phyloP scores from a whole-genome alignment of 768 basidiomycete genomes.

The Candolleomyces aberdarensis region DNA sequence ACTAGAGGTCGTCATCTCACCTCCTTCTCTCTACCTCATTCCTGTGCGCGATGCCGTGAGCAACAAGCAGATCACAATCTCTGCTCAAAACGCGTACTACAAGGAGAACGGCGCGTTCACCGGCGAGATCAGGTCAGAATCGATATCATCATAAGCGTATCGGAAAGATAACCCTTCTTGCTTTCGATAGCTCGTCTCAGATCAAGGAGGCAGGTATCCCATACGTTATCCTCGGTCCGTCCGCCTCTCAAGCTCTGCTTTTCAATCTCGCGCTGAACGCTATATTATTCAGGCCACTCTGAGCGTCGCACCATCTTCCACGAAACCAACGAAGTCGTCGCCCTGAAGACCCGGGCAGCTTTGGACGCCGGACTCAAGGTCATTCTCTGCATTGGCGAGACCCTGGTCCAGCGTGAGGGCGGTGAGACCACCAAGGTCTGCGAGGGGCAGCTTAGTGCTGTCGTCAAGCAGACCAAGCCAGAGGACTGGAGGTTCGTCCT shows the following conservation, averaged over 20 bases:
- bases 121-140: constrained; percentile 85
- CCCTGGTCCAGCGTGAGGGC: constrained; percentile 81
- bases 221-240: constrained; percentile 86
- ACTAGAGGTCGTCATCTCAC: constrained; percentile 90
- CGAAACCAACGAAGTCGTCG: constrained; percentile 81
- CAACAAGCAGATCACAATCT: constrained; percentile 67
- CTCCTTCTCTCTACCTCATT: constrained; percentile 86
- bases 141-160: neutral
- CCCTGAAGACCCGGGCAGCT: constrained; percentile 83
- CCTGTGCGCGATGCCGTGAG: constrained; percentile 56
- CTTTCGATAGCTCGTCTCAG: constrained; percentile 61
- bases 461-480: constrained; percentile 56
- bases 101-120: constrained; percentile 89
- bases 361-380: constrained; percentile 73
- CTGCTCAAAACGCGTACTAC: constrained; percentile 91
- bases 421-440: constrained; percentile 77
- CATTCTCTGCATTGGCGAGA: constrained; percentile 97
- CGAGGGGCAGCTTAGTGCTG: constrained; percentile 77
- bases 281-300: constrained; percentile 68
- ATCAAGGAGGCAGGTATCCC: constrained; percentile 83
- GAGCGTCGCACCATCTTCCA: constrained; percentile 93
- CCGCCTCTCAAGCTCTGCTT: neutral
- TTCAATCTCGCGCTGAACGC: constrained; percentile 4
- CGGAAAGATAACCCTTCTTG: neutral
- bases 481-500: constrained; percentile 74